Conservation (phyloP, 192 early-diverging fungal species). For the Umbelopsis isabellina region DNA sequence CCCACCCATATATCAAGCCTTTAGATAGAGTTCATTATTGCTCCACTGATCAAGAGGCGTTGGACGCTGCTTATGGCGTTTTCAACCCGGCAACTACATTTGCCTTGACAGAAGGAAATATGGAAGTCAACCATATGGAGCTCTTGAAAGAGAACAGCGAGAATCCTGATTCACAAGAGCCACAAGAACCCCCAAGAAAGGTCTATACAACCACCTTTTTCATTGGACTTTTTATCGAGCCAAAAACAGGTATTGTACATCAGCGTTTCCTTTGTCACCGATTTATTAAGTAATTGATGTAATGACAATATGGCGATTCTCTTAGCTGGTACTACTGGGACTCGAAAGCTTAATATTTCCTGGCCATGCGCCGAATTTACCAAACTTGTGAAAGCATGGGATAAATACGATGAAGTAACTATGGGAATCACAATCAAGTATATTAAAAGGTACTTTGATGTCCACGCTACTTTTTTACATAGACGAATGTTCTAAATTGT, state of each 20-base stretch:
- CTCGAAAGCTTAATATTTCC: conserved; percentile 73
- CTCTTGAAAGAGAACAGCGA: conserved; percentile 31
- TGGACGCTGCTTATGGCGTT: conserved; percentile 69
- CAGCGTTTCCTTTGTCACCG: background rate
- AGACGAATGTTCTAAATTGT: background rate
- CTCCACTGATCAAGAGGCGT: conserved; percentile 66
- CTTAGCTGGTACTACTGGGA: conserved; percentile 50
- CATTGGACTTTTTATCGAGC: conserved; percentile 77
- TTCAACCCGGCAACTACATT: conserved; percentile 46
- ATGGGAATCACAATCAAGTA: conserved; percentile 72
- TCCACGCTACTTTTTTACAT: no score
- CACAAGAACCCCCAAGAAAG: conserved; percentile 29
- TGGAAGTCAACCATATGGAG: conserved; percentile 35
- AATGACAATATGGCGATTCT: no score
- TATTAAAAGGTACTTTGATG: conserved; percentile 52
- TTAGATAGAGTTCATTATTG: conserved; percentile 72
- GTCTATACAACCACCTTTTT: conserved; percentile 87
- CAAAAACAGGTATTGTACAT: conserved; percentile 50
- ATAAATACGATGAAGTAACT: conserved; percentile 66
- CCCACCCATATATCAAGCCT: conserved; percentile 91
- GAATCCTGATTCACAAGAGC: conserved; percentile 28
- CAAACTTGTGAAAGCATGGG: conserved; percentile 80
- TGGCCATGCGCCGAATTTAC: conserved; percentile 86
- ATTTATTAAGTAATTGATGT: no score
- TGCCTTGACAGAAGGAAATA: conserved; percentile 34